Base-by-base conservation (phyloP, 495 filamentous ascomycete genomes). In the Talaromyces adpressus region DNA sequence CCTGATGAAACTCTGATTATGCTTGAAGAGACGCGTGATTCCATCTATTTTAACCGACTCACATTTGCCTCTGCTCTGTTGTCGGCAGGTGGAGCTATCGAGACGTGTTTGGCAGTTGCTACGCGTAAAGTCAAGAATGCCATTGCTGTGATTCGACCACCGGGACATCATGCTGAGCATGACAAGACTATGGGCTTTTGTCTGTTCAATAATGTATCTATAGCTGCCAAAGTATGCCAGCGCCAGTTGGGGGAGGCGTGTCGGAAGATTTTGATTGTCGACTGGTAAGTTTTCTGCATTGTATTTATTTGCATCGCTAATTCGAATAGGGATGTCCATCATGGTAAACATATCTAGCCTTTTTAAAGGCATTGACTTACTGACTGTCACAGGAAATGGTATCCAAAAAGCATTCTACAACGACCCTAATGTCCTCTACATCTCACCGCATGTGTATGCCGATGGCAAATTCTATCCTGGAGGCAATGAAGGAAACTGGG, bases 381-480 rank as follows among this genome's bases (percentile, higher is more conserved):
- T 74, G 22, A 80, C 53, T 59, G 57, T 45, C 18, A 32, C 58
- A 81, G 93, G 94, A 63, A 98, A 99, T 70, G 94, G 94, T 12
- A 90, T 96, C n/a, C 94, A 99, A 66, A 90, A 94, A 65, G 91
- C 93, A 51, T 97, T 98, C 66, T 96, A 98, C 70, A 81, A 91
- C 25, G 91, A 98, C 70, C 94, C 94, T 0, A 96, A 96, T 68
- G 85, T 98, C 30, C 83, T 99, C 0, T 99, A 99, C 70, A 92
- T 99, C 63, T 98, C 95, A 0, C 75, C 97, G n/a, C 94, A 99
- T 72, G 91, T 97, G 47, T 91, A 92, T 66, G 78, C 85, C 39
- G 81, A 89, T 64, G 93, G 91, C 0, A 79, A 75, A 6, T 99
- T 97, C 72, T 99, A 99, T 72, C 94, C 94, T 0, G 85, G 87